Evolutionary conservation across 305 asterid species (phyloP), one percentile per base, ranked within the genome.

Genomic region (Solanum chacoense): DNA sequence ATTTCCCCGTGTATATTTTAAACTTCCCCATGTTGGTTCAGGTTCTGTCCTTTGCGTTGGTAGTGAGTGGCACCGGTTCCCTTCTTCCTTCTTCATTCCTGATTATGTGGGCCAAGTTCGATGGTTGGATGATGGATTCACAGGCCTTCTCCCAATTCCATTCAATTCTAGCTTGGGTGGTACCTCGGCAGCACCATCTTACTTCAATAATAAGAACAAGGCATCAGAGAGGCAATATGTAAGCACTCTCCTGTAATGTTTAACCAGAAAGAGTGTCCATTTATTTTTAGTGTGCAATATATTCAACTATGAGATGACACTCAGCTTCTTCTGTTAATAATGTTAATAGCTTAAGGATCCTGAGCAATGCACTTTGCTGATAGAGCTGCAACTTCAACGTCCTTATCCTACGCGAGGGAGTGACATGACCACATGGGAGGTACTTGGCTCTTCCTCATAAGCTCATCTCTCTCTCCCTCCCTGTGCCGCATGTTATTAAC

Each of bases 71-170:
- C 99, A 97, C 91, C 94, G 98, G 18, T 97, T 90, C 92, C 99
- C 99, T 3, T 96, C 99, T 88, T 97, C 99, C 37, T 97, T 97
- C 90, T 91, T 97, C 63, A 93, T 97, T 90, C 99, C 99, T 40
- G 95, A 94, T 65, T 96, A 95, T 84, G 93, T 96, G 72, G 65
- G 88, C 74, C 96, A 97, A 92, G 98, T 96, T 88, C 93, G 94
- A 88, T 97, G 99, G 99, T 91, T 97, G 91, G 98, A 97, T 90
- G 99, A 96, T 91, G 99, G 99, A 79, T 96, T 97, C 93, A 92
- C 85, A 75, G 99, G 99, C 89, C 99, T 97, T 88, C 99, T 97
- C 77, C 99, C 99, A 4, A 90, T 97, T 69, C 99, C 98, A 0
- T 97, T 97, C 89, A 96, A 97, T 93, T 92, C 98, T 65, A 93